phyloP scores from a whole-genome alignment of 495 filamentous ascomycete genomes.

The Penicillium steckii region DNA sequence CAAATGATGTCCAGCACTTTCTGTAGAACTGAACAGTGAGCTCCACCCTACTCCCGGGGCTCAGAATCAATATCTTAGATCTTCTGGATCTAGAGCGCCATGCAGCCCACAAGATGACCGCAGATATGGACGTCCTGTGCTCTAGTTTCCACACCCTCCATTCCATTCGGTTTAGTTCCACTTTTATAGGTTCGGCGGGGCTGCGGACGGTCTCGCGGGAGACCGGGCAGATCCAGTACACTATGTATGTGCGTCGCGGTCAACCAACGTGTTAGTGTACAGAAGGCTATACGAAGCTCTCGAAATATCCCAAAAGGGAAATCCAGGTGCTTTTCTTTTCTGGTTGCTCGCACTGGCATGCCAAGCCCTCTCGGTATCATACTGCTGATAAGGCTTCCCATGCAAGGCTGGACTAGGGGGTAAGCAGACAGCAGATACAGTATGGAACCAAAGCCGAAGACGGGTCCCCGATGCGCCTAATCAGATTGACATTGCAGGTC shows the following conservation, averaged over 20 bases:
- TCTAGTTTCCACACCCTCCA: not conserved
- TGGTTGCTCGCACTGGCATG: not conserved
- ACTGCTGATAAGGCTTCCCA: not conserved
- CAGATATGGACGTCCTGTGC: not conserved
- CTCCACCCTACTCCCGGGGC: no score
- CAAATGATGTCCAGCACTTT: no score
- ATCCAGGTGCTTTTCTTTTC: not conserved
- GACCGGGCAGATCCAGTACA: not conserved
- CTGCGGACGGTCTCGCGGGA: not conserved
- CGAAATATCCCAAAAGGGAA: not conserved
- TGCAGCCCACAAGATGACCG: no score
- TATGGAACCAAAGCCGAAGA: not conserved
- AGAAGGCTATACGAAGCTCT: not conserved
- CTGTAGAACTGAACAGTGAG: no score
- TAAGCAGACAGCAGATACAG: no score
- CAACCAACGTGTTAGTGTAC: not conserved
- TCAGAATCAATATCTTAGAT: no score
- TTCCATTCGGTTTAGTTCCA: not conserved
- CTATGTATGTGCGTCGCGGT: no score
- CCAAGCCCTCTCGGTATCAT: not conserved
- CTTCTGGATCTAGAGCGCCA: no score
- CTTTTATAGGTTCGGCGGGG: constrained; percentile 1
- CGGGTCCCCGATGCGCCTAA: not conserved
- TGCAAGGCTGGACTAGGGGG: not conserved
- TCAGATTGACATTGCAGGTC: not conserved